phyloP scores from a whole-genome alignment of 1,284 basidiomycete species.

The Sanguinoderma infundibulare region DNA sequence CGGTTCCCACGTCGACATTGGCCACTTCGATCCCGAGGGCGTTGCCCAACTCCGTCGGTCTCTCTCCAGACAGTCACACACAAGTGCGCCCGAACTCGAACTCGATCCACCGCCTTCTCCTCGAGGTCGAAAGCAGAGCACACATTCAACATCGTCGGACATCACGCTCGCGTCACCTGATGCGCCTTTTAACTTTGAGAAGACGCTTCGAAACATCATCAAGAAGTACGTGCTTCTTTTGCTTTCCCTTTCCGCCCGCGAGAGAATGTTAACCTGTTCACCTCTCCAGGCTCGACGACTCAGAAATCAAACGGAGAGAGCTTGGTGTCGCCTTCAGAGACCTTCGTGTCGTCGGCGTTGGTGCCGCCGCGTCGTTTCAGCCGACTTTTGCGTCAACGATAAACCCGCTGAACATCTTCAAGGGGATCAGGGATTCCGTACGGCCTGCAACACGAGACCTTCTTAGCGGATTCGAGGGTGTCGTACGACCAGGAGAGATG shows the following conservation, averaged over 20 bases:
- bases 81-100: constrained; percentile 8
- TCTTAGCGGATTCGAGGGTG: constrained; percentile 52
- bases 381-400: constrained; percentile 46
- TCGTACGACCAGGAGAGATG: constrained; percentile 66
- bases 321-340: constrained; percentile 56
- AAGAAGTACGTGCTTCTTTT: constrained; percentile 40
- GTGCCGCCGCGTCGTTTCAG: constrained; percentile 44
- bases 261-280: neutral
- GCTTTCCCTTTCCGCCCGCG: neutral
- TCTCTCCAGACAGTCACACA: constrained; percentile 27
- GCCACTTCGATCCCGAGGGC: constrained; percentile 38
- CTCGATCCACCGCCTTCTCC: neutral
- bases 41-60: constrained; percentile 37
- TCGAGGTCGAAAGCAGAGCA: constrained; percentile 1
- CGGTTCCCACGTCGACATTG: constrained; percentile 26
- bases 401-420: constrained; percentile 38
- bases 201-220: constrained; percentile 41
- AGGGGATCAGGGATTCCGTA: constrained; percentile 33
- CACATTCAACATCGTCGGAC: constrained; percentile 22
- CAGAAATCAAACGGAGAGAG: constrained; percentile 47
- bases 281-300: constrained; percentile 45
- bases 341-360: constrained; percentile 52
- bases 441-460: constrained; percentile 50
- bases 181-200: constrained; percentile 52
- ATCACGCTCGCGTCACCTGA: constrained; percentile 34